Conservation (phyloP, 345 rosid genomes). For the Boechera retrofracta region DNA sequence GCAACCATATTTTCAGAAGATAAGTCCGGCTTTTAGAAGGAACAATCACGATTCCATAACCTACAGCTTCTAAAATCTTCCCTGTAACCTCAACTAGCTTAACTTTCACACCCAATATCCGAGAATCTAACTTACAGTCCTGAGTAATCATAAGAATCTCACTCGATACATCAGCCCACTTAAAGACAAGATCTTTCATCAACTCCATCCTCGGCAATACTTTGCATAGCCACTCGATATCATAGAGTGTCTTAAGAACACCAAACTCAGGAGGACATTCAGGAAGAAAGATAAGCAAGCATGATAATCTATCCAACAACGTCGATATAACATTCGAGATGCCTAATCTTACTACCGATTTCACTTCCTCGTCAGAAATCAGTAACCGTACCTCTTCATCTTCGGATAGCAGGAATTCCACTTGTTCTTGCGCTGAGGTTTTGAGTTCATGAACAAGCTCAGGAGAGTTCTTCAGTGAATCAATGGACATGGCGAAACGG, state of each 20-base stretch:
- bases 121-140: constrained; percentile 59
- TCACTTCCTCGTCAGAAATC: constrained; percentile 70
- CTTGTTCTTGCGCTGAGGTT: constrained; percentile 87
- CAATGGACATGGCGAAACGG: constrained; percentile 71
- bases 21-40: constrained; percentile 57
- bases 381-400: constrained; percentile 66
- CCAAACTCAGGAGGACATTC: constrained; percentile 42
- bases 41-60: constrained; percentile 84
- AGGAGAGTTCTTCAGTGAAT: constrained; percentile 50
- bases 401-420: constrained; percentile 81
- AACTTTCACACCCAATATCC: constrained; percentile 72
- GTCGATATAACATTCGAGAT: constrained; percentile 58
- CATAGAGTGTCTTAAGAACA: constrained; percentile 52
- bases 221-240: constrained; percentile 85
- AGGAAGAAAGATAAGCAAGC: constrained; percentile 49
- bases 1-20: constrained; percentile 80
- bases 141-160: constrained; percentile 58
- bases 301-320: constrained; percentile 59
- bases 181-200: constrained; percentile 82
- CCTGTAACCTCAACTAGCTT: constrained; percentile 79
- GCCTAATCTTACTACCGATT: constrained; percentile 61
- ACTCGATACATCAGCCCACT: constrained; percentile 65
- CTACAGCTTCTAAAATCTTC: constrained; percentile 88
- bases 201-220: constrained; percentile 72
- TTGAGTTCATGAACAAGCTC: constrained; percentile 74